Base-by-base conservation (phyloP, 1,284 basidiomycete species). In the Lentinula novae-zelandiae region DNA sequence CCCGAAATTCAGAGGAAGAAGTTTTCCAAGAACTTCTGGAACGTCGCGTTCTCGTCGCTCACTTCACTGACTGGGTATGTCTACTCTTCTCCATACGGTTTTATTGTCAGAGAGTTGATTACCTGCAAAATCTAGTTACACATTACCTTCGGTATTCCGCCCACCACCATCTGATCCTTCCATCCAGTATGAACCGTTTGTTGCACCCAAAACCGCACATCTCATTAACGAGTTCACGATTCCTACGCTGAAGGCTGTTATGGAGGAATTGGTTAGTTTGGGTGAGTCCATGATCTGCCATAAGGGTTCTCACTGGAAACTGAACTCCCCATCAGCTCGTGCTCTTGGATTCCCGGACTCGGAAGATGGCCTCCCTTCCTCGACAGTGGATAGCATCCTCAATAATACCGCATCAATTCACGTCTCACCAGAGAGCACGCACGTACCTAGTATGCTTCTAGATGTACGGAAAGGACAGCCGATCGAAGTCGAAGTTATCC, bases 401-500 rank as follows among this genome's bases (percentile, higher is more conserved):
- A 39, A 13, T n/a, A 50, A 33, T 20, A 81, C 80, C 9, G 70
- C 72, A 17, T 62, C 66, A 15, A 44, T 79, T 33, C 77, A 85
- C 63, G 66, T 65, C 33, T 66, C 66, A 34, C 75, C 83, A 2
- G 74, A 79, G 7, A 80, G 75, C 65, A 75, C 62, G 10, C 80
- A 86, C 59, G 73, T 78, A 52, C 78, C 84, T 5, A 87, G 85
- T 66, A 87, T 87, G 84, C 72, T 88, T 38, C 75, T 87, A 10
- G 86, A 88, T 69, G 73, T 78, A 44, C 77, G 82, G 64, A 75
- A 72, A 17, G 80, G 77, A 3, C 73, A 74, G 48, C 85, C 87
- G 8, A 81, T 88, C 61, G 87, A 89, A 70, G 80, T 89, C 0
- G 86, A 88, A 67, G 84, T 78, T 13, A 85, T 89, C 60, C 67